Conservation (phyloP, 2,329 filamentous ascomycete species). For the Xylaria sp. region DNA sequence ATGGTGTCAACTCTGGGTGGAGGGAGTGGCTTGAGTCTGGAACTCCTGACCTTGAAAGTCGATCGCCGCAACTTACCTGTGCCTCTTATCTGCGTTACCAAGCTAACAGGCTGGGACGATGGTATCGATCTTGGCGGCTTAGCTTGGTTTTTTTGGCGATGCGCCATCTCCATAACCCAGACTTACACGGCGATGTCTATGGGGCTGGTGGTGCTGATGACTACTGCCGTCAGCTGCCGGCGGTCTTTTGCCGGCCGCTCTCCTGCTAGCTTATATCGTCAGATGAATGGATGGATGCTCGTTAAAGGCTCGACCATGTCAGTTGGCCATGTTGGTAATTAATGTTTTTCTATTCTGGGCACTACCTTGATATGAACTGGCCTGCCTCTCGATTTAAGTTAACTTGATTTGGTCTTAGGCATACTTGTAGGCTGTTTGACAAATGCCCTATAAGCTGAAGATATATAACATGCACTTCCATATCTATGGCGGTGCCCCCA, state of each 20-base stretch:
- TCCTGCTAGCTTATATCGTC: background rate
- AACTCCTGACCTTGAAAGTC: constrained; percentile 6
- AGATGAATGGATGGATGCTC: background rate
- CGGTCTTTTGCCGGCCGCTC: background rate
- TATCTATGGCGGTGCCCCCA: background rate
- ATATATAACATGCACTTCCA: constrained; percentile 19
- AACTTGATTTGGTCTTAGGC: constrained; percentile 14
- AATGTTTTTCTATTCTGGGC: background rate
- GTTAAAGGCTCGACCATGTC: constrained; percentile 5
- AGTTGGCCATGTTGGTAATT: background rate
- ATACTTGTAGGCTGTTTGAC: constrained; percentile 4
- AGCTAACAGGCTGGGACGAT: constrained; percentile 16
- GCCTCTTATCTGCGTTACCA: constrained; percentile 23
- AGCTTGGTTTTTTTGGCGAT: constrained; percentile 3
- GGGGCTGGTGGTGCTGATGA: background rate
- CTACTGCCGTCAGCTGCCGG: background rate
- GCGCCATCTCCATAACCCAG: background rate
- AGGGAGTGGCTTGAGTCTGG: constrained; percentile 30
- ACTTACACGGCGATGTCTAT: background rate
- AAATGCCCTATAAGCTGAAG: constrained; percentile 12
- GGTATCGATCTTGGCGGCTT: constrained; percentile 7
- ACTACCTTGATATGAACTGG: background rate
- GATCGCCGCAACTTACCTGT: background rate
- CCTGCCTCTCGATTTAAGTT: constrained; percentile 2
- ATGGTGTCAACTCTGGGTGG: constrained; percentile 18